Percentiles rank a stretch among this genome's conserved stretches.
phyloP scores from a whole-genome alignment of 2,329 filamentous ascomycete genomes.

The Cryoendolithus antarcticus region DNA sequence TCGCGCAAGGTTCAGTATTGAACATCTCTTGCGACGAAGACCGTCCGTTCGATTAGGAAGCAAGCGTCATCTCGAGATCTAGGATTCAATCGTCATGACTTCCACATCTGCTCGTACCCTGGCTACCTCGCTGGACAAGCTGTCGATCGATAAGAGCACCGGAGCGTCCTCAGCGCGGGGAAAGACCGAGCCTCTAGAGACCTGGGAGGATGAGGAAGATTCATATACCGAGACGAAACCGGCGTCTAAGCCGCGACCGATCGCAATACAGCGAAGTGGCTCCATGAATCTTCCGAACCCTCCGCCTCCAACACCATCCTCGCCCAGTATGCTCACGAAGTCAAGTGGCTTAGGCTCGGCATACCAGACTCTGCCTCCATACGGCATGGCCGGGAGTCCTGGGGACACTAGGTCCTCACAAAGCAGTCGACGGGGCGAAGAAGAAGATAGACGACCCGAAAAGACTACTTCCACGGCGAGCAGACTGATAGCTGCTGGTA shows the following conservation, averaged over 20 bases:
- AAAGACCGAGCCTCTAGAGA: constrained; percentile 2
- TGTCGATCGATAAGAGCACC: constrained; percentile 20
- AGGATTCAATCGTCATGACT: neutral
- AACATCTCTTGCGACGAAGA: too few species aligned
- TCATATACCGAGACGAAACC: constrained; percentile 20
- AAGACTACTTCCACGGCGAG: constrained; percentile 89
- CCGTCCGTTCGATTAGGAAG: too few species aligned
- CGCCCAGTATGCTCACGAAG: constrained; percentile 30
- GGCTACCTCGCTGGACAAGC: constrained; percentile 20
- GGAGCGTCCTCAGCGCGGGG: constrained; percentile 20
- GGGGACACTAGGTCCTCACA: constrained; percentile 1
- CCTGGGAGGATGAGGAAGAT: constrained; percentile 61
- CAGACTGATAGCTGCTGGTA: constrained; percentile 75
- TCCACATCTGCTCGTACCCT: constrained; percentile 10
- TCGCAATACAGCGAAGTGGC: constrained; percentile 12
- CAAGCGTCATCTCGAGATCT: too few species aligned
- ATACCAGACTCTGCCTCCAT: constrained; percentile 16
- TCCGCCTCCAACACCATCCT: constrained; percentile 57
- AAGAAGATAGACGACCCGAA: constrained; percentile 46
- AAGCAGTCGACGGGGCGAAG: neutral
- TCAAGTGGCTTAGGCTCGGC: constrained; percentile 6
- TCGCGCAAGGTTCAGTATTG: too few species aligned
- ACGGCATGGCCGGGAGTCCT: constrained; percentile 11
- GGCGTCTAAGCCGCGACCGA: constrained; percentile 14
- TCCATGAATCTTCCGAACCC: constrained; percentile 31